A percentile compares a stretch with the other conserved stretches of the same genome.
These are phyloP conservation scores for Starmerella apicola DNA, from an alignment of 805 yeast species.

Conservation along the genomic window DNA sequence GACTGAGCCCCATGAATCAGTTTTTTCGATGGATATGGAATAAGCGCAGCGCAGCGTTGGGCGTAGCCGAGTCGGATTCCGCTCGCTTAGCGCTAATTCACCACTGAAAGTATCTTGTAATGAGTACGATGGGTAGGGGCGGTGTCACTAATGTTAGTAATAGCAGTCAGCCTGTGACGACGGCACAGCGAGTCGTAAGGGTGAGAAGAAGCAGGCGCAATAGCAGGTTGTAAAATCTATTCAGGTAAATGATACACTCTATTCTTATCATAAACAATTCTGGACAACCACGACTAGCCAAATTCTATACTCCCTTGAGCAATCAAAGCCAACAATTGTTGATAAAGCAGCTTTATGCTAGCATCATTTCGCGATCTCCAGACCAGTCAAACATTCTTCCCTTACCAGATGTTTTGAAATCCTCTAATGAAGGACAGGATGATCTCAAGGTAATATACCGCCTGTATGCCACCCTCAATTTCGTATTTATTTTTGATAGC, in stretches of 20 bases:
- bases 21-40: too few species aligned
- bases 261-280: slow-evolving; percentile 78
- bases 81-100: too few species aligned
- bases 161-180: too few species aligned
- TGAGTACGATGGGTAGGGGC: too few species aligned
- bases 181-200: too few species aligned
- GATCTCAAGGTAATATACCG: slow-evolving; percentile 79
- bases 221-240: too few species aligned
- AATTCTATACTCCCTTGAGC: slow-evolving; percentile 87
- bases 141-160: too few species aligned
- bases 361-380: slow-evolving; percentile 58
- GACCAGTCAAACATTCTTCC: slow-evolving; percentile 80
- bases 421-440: slow-evolving; percentile 46
- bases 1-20: too few species aligned
- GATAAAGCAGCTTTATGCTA: slow-evolving; percentile 67
- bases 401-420: slow-evolving; percentile 59
- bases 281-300: slow-evolving; percentile 78
- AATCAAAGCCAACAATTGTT: slow-evolving; percentile 68
- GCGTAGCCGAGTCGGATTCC: too few species aligned
- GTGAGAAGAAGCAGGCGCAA: too few species aligned
- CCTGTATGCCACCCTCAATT: slow-evolving; percentile 90
- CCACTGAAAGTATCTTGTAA: too few species aligned
- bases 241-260: slow-evolving; percentile 80
- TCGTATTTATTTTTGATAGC: slow-evolving; percentile 89
- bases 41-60: too few species aligned